Base-by-base conservation (phyloP, 345 rosid genomes). In the Mallotus nudiflorus region DNA sequence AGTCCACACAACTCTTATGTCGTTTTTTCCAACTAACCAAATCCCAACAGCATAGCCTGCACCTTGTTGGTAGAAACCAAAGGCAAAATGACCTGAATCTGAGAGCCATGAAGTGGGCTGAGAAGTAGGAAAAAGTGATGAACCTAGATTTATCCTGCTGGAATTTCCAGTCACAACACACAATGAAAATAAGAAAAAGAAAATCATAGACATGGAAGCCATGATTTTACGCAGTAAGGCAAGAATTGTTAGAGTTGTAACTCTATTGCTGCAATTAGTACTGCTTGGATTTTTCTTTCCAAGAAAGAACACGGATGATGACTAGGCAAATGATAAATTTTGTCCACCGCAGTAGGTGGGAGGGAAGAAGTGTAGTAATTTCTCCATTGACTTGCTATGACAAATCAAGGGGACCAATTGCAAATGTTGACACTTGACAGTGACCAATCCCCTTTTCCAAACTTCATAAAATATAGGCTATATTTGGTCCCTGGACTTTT, bases 11-110 rank as follows among this genome's bases (percentile, higher is more conserved):
- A 64, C 39, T 27, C 39, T 64, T 9, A 3, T 64, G 6, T 48
- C 5, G 40, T 15, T 20, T 29, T 35, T 35, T 18, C 46, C 64
- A 37, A 4, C 44, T 14, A 64, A 39, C 54, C 54, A 46, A 46
- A 64, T 29, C 19, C 68, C 68, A 46, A 64, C 54, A 14, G 68
- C 68, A 64, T 9, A 64, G 22, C 54, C 68, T 6, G 20, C 10
- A 15, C 53, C 53, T 42, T 46, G 20, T 6, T 44, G 35, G 31
- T 64, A 64, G 25, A 64, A 64, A 25, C 68, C 68, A 28, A 64
- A 64, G 2, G 68, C 68, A 28, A 45, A 64, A 3, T 3, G 39
- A 25, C 68, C 68, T 15, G 68, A 63, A 25, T 52, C 35, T 9
- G 53, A 63, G 31, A 25, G 2, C 67, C 51, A 63, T 42, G 67